Conservation (phyloP, 1,284 basidiomycete species). For the Melanopsichium pennsylvanicum region DNA sequence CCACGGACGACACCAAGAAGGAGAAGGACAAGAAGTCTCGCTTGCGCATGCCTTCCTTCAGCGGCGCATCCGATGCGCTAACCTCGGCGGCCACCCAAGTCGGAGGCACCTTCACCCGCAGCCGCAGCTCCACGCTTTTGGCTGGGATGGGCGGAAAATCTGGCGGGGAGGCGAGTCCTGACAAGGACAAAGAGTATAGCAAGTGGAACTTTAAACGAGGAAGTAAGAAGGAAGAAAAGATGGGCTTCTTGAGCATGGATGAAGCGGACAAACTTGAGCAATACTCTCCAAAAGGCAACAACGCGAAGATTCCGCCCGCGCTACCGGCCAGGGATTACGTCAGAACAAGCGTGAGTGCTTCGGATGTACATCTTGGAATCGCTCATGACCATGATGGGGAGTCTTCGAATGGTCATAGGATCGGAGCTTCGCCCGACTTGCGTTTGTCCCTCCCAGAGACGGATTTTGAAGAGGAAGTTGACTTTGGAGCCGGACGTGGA, state of each 20-base stretch:
- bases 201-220: constrained; percentile 36
- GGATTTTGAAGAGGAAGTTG: constrained; percentile 7
- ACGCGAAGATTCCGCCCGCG: constrained; percentile 12
- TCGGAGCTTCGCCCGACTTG: constrained; percentile 5
- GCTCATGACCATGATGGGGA: constrained; percentile 13
- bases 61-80: constrained; percentile 25
- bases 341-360: constrained; percentile 8
- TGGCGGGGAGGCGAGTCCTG: constrained; percentile 8
- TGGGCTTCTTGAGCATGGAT: constrained; percentile 39
- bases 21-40: constrained; percentile 23
- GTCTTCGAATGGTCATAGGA: not conserved
- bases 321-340: constrained; percentile 17
- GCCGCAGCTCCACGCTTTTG: constrained; percentile 9
- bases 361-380: constrained; percentile 19
- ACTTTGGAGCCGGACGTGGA: no score
- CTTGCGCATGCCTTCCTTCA: constrained; percentile 41
- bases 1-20: constrained; percentile 12
- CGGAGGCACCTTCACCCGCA: constrained; percentile 29
- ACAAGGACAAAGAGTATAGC: constrained; percentile 29
- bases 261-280: constrained; percentile 1
- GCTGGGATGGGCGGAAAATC: not conserved
- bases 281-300: not conserved
- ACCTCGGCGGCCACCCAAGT: constrained; percentile 28
- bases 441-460: no score
- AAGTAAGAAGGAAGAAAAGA: constrained; percentile 29